Base-by-base conservation (phyloP, 768 basidiomycete species). In the Lactarius quietus region DNA sequence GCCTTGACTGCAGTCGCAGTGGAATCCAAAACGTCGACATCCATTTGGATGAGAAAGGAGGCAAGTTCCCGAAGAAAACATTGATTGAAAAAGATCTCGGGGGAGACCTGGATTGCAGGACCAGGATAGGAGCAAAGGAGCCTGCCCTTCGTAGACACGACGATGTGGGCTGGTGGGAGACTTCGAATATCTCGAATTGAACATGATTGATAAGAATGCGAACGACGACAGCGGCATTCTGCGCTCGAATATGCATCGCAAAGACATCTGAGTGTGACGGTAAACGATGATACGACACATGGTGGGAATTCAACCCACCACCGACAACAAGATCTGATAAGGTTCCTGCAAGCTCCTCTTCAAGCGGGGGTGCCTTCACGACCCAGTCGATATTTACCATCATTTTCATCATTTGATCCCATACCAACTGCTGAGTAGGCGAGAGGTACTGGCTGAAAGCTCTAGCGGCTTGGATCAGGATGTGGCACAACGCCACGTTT, bases 121-220 rank as follows among this genome's bases (percentile, higher is more conserved):
- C 78, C 79, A 12, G 83, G 83, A n/a, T 43, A 43, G 43, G 43
- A 43, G 9, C 43, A 43, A 43, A 43, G 20, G 20, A 43, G 43
- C 43, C 81, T 82, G 36, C 82, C 81, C 33, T 68, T 68, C 0
- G 75, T 59, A 2, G 64, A 70, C 72, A 81, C 79, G 26, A 85
- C 76, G 6, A 64, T 64, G n/a, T 68, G 70, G 3, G 75, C 68
- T 31, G 72, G 69, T 1, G 81, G 1, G 80, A 79, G 10, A 78
- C 73, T 67, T 84, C 80, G 63, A 84, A 85, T n/a, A 43, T 43
- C 43, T 43, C 62, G 56, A 63, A 64, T 26, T 29, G 57, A 36
- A 64, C 52, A 12, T 35, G 35, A 18, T 64, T 17, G 2, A 17
- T 3, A 28, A 18, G 31, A 8, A 26, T 31, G 48, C 63, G 63